phyloP scores from a whole-genome alignment of 1,284 basidiomycete genomes.

The Apiotrichum mycotoxinovorans region DNA sequence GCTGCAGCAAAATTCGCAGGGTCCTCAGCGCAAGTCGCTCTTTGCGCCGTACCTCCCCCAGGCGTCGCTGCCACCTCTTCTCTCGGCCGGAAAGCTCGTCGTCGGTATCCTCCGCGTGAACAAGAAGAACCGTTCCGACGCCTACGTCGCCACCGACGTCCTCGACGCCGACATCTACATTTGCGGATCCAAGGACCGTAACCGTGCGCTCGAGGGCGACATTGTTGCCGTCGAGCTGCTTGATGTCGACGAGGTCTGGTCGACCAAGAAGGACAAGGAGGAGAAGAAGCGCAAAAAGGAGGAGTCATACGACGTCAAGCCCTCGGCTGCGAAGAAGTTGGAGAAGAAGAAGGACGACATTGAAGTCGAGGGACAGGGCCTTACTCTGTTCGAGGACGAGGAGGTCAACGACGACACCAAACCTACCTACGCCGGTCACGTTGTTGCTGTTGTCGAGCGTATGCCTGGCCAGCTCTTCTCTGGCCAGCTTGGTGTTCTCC shows the following conservation, averaged over 20 bases:
- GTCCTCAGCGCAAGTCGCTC: slow-evolving; percentile 93
- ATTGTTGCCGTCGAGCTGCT: slow-evolving; percentile 97
- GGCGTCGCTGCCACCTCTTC: slow-evolving; percentile 90
- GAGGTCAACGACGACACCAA: slow-evolving; percentile 97
- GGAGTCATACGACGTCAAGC: slow-evolving; percentile 78
- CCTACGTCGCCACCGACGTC: slow-evolving; percentile 98
- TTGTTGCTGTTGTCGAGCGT: slow-evolving; percentile 95
- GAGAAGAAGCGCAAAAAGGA: slow-evolving; percentile 99
- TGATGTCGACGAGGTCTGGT: slow-evolving; percentile 98
- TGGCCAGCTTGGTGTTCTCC: slow-evolving; percentile 89
- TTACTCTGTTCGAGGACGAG: slow-evolving; percentile 95
- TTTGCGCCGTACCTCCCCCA: slow-evolving; percentile 99
- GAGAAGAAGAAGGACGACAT: slow-evolving; percentile 99
- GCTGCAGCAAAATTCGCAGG: slow-evolving; percentile 75
- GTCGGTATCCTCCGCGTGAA: slow-evolving; percentile 97
- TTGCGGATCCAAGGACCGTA: slow-evolving; percentile 97
- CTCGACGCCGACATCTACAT: slow-evolving; percentile 98
- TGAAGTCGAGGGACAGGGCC: slow-evolving; percentile 96
- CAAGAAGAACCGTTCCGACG: slow-evolving; percentile 97
- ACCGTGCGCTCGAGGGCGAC: slow-evolving; percentile 96
- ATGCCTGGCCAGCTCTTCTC: slow-evolving; percentile 99
- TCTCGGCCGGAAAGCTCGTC: slow-evolving; percentile 97
- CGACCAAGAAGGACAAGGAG: slow-evolving; percentile 99
- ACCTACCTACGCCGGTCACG: slow-evolving; percentile 81
- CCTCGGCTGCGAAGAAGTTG: slow-evolving; percentile 73